phyloP scores from a whole-genome alignment of 495 filamentous ascomycete species.

The Daldinia vernicosa region DNA sequence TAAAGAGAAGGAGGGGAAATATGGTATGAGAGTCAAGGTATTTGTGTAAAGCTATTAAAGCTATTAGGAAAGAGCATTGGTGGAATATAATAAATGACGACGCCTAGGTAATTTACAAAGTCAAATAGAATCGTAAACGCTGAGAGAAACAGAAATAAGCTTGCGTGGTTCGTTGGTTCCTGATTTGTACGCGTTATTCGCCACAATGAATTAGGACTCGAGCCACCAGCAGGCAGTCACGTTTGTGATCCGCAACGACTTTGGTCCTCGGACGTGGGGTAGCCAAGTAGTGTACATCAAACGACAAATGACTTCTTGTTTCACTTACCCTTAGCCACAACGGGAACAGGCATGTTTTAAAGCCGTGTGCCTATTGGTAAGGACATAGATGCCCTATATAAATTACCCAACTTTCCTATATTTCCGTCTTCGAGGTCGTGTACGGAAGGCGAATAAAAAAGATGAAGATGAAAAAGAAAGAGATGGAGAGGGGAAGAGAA shows the following conservation, averaged over 20 bases:
- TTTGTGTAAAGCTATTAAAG: conserved; percentile 2
- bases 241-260: conserved; percentile 35
- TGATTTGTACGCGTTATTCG: conserved; percentile 29
- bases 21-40: neutral
- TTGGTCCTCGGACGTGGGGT: conserved; percentile 36
- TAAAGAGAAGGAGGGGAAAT: neutral
- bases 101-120: conserved; percentile 24
- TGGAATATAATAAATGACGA: conserved; percentile 7
- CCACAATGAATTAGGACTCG: conserved; percentile 30
- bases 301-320: conserved; percentile 14
- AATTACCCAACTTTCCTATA: neutral
- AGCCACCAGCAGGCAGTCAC: conserved; percentile 30
- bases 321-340: conserved; percentile 58
- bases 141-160: conserved; percentile 7
- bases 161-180: conserved; percentile 34
- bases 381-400: conserved; percentile 4
- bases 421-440: neutral
- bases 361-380: conserved; percentile 23
- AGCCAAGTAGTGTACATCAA: conserved; percentile 4
- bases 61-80: neutral
- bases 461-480: conserved; percentile 2
- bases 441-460: conserved; percentile 1
- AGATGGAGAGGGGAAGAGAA: conserved; percentile 5
- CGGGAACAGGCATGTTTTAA: conserved; percentile 54
- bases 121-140: conserved; percentile 8